Conservation (phyloP, 192 early-diverging fungal species). For the Coemansia sp. region DNA sequence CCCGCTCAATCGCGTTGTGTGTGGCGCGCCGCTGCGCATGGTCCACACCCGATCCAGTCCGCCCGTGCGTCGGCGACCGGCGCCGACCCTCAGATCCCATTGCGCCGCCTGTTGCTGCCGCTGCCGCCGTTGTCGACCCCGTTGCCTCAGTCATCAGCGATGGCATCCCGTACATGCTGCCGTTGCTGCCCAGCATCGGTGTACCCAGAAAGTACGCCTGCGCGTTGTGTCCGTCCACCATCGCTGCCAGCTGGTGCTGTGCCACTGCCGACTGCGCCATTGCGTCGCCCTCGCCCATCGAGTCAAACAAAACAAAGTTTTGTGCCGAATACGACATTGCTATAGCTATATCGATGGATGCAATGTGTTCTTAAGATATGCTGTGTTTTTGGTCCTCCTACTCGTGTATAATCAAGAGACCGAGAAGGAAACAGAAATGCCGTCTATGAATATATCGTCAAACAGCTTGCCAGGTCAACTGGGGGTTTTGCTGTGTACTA, state of each 20-base stretch:
- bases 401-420: slow-evolving; percentile 1
- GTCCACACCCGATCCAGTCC: slow-evolving; percentile 15
- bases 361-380: background rate
- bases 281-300: slow-evolving; percentile 17
- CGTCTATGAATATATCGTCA: background rate
- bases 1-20: slow-evolving; percentile 80
- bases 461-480: slow-evolving; percentile 15
- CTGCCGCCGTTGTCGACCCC: slow-evolving; percentile 16
- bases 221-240: slow-evolving; percentile 3
- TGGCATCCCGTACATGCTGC: slow-evolving; percentile 28
- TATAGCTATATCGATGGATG: slow-evolving; percentile 3
- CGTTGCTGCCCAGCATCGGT: slow-evolving; percentile 16
- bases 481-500: background rate
- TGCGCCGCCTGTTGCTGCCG: slow-evolving; percentile 29
- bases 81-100: slow-evolving; percentile 35
- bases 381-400: slow-evolving; percentile 9
- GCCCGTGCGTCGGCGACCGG: slow-evolving; percentile 35
- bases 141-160: slow-evolving; percentile 21
- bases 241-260: slow-evolving; percentile 22
- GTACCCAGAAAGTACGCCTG: slow-evolving; percentile 25
- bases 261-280: slow-evolving; percentile 7
- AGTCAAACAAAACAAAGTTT: slow-evolving; percentile 35
- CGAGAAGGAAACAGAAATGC: background rate
- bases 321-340: slow-evolving; percentile 34
- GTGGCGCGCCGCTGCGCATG: slow-evolving; percentile 66